phyloP scores from a whole-genome alignment of 2,329 filamentous ascomycete genomes.

The Claviceps fusiformis region DNA sequence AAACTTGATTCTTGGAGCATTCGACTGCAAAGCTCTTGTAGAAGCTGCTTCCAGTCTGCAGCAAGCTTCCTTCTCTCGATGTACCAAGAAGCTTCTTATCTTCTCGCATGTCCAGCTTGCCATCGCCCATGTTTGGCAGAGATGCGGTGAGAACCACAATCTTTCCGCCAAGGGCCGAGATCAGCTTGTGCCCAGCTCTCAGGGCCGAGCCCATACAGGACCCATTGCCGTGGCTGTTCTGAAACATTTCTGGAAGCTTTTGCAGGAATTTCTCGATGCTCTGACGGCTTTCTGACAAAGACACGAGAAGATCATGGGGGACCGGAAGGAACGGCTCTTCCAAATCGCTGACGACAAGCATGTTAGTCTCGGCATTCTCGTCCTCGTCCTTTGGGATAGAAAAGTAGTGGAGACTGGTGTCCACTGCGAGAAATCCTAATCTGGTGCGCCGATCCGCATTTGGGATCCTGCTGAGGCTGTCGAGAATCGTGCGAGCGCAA shows the following conservation, averaged over 20 bases:
- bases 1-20: constrained; percentile 97
- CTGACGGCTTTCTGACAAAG: constrained; percentile 72
- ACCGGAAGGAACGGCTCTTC: constrained; percentile 95
- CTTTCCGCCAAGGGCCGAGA: constrained; percentile 87
- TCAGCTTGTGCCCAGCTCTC: constrained; percentile 87
- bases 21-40: constrained; percentile 99
- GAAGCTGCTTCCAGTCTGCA: constrained; percentile 90
- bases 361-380: constrained; percentile 71
- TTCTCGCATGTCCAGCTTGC: constrained; percentile 84
- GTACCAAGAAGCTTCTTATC: constrained; percentile 94
- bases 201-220: constrained; percentile 95
- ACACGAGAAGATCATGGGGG: constrained; percentile 80
- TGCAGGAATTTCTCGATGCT: constrained; percentile 86
- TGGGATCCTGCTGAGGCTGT: constrained; percentile 93
- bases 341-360: constrained; percentile 88
- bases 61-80: constrained; percentile 71
- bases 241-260: constrained; percentile 92
- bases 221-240: constrained; percentile 74
- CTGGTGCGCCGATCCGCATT: constrained; percentile 89
- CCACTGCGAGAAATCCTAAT: constrained; percentile 88
- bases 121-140: constrained; percentile 77
- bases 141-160: constrained; percentile 83
- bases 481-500: constrained; percentile 81
- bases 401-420: constrained; percentile 92
- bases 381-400: constrained; percentile 80